Percentiles rank a stretch among this genome's conserved stretches.
These are phyloP conservation scores for Russula lepida DNA, from an alignment of 768 basidiomycete genomes.

Conservation along the genomic window DNA sequence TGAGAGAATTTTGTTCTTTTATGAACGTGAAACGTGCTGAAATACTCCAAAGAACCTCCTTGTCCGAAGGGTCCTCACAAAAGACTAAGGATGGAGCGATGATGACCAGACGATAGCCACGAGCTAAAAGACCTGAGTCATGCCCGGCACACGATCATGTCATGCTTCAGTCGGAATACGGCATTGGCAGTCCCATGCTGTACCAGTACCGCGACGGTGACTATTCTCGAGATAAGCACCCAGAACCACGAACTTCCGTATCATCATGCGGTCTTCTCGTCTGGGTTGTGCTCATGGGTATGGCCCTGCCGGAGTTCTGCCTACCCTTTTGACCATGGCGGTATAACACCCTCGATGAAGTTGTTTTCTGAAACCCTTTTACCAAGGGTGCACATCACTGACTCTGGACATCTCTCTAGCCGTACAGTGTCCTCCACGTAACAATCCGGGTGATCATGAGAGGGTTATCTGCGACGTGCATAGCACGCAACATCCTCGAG, in stretches of 20 bases:
- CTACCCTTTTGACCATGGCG: background rate
- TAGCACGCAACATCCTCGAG: constrained; percentile 10
- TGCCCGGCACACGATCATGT: too few species aligned
- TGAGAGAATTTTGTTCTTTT: background rate
- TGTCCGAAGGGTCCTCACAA: background rate
- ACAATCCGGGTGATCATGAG: background rate
- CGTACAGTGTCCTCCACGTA: background rate
- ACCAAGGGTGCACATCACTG: background rate
- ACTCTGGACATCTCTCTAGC: background rate
- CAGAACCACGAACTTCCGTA: background rate
- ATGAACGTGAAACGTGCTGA: too few species aligned
- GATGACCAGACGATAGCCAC: background rate
- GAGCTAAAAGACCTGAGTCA: background rate
- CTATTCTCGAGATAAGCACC: background rate
- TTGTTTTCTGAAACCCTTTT: background rate
- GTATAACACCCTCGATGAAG: background rate
- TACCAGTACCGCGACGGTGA: too few species aligned
- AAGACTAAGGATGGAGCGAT: background rate
- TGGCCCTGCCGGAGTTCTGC: background rate
- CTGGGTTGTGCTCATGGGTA: background rate
- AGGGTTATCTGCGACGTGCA: background rate
- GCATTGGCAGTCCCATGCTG: too few species aligned
- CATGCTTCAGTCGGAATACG: background rate
- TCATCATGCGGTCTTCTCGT: background rate
- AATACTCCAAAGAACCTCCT: too few species aligned